Conservation (phyloP, 2,329 filamentous ascomycete species). For the Fusarium mundagurra region DNA sequence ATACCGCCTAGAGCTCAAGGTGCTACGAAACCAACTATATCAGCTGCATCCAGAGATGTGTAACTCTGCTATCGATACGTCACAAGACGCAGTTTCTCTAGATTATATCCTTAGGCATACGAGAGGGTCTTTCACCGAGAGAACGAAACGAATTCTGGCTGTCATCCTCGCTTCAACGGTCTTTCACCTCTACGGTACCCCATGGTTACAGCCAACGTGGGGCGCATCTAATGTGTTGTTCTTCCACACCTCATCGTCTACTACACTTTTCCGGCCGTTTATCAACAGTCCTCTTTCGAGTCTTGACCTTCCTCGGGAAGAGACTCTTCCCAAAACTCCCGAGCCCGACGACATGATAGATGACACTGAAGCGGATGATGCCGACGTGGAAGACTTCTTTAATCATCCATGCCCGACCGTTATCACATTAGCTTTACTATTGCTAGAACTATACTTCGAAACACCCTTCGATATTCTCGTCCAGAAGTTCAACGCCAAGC, state of each 20-base stretch:
- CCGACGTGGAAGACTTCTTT: accelerated
- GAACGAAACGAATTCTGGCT: background rate
- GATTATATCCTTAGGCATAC: accelerated
- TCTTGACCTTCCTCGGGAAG: too few species aligned
- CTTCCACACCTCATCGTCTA: accelerated
- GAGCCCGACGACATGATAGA: accelerated
- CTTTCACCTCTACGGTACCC: background rate
- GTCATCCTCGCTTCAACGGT: accelerated
- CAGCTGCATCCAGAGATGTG: accelerated
- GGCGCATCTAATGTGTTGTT: accelerated
- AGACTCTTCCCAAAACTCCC: accelerated
- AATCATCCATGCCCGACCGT: accelerated
- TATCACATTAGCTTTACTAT: accelerated
- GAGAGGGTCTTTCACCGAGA: accelerated
- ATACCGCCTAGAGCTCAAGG: background rate
- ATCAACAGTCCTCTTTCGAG: accelerated
- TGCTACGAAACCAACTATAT: background rate
- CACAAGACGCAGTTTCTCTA: background rate
- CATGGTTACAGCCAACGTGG: accelerated
- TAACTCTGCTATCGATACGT: background rate
- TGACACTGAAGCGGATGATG: too few species aligned
- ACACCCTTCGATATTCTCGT: accelerated
- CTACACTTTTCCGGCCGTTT: accelerated
- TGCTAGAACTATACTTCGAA: background rate
- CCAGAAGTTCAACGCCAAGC: background rate